Conservation (phyloP, 1,284 basidiomycete genomes). For the Ceratobasidium sp. region DNA sequence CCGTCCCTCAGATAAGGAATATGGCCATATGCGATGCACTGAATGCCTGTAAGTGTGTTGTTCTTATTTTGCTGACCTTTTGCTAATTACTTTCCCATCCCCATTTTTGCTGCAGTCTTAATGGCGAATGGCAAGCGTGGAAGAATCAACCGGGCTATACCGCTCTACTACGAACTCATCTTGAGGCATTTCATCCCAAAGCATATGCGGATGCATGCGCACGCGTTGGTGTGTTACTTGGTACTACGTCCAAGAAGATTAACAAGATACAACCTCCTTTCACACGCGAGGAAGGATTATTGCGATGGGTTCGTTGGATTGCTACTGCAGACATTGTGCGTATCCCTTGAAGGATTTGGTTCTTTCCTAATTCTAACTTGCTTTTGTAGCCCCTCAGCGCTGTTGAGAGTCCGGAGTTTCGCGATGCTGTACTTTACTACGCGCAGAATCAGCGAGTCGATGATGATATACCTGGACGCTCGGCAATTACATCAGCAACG, state of each 20-base stretch:
- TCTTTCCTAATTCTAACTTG: too few species aligned
- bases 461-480: slow-evolving; percentile 34
- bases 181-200: neutral
- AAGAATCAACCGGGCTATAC: neutral
- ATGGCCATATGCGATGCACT: neutral
- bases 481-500: neutral
- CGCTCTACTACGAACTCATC: neutral
- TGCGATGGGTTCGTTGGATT: neutral
- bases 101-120: neutral
- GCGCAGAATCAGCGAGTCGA: neutral
- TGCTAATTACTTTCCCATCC: neutral
- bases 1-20: too few species aligned
- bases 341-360: neutral
- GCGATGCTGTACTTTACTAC: slow-evolving; percentile 2
- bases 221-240: neutral
- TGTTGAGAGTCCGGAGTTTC: slow-evolving; percentile 22
- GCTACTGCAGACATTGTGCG: neutral
- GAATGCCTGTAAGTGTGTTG: slow-evolving; percentile 1
- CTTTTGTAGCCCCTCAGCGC: slow-evolving; percentile 30
- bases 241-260: neutral
- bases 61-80: neutral
- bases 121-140: slow-evolving; percentile 2
- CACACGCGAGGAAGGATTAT: neutral
- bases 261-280: neutral
- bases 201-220: neutral